phyloP scores from a whole-genome alignment of 2,329 filamentous ascomycete species.

The Cytospora leucostoma region DNA sequence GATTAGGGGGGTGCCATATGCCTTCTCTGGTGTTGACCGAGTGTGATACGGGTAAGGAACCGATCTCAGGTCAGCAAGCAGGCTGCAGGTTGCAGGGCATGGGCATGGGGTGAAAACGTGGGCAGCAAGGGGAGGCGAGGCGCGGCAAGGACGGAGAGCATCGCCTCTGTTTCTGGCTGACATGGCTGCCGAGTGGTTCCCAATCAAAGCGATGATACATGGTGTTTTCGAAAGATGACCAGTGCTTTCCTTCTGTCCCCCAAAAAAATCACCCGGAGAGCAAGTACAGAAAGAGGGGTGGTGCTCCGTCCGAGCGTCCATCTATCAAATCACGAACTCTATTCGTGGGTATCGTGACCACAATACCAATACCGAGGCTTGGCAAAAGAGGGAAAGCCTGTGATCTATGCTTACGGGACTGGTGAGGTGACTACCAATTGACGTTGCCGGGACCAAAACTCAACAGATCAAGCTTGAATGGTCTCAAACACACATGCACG shows the following conservation, averaged over 20 bases:
- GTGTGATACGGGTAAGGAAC: constrained; percentile 20
- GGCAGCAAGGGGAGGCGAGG: constrained; percentile 13
- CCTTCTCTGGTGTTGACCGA: constrained; percentile 15
- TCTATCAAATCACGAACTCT: constrained; percentile 3
- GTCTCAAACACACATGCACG: constrained; percentile 11
- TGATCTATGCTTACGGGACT: constrained; percentile 1
- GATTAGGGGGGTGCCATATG: constrained; percentile 17
- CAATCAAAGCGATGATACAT: constrained; percentile 6
- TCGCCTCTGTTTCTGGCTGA: constrained; percentile 20
- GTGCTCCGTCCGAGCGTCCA: background rate
- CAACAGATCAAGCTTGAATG: constrained; percentile 3
- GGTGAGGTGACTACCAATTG: constrained; percentile 8
- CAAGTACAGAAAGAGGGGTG: background rate
- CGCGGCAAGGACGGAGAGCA: constrained; percentile 9
- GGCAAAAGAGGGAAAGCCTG: constrained; percentile 8
- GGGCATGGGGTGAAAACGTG: constrained; percentile 22
- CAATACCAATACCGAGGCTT: constrained; percentile 4
- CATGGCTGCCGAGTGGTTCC: constrained; percentile 18
- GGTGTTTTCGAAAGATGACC: constrained; percentile 13
- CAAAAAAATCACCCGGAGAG: background rate
- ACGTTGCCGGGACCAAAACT: background rate
- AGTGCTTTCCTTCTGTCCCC: background rate
- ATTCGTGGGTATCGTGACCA: constrained; percentile 11
- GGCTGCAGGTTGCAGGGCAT: constrained; percentile 8
- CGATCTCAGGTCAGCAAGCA: constrained; percentile 19